Evolutionary conservation across 108 stramenopile genomes (phyloP).

Genomic region (Nannochloropsis granulata): DNA sequence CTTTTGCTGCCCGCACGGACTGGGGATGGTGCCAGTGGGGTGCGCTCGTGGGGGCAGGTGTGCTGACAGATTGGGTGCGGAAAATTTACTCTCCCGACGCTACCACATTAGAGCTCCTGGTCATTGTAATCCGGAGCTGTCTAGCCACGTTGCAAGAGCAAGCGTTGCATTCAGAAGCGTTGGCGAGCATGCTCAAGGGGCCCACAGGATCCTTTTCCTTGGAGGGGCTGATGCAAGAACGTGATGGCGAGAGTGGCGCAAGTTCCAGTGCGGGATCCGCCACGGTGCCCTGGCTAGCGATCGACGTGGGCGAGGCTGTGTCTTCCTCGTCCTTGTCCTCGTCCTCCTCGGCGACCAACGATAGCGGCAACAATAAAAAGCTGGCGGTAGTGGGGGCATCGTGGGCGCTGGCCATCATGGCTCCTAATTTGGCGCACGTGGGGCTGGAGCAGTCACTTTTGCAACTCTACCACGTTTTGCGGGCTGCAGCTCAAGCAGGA

Average conservation of each 20-base stretch:
- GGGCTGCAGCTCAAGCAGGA: neutral
- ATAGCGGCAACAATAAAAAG: neutral
- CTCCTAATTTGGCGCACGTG: neutral
- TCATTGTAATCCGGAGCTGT: neutral
- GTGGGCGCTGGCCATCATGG: neutral
- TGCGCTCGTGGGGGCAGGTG: neutral
- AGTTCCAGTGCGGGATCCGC: neutral
- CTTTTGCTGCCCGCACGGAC: neutral
- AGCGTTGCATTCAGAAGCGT: neutral
- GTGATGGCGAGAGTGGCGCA: too few species aligned
- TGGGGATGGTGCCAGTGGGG: neutral
- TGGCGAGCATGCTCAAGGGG: neutral
- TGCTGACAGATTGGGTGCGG: neutral
- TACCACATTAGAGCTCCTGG: neutral
- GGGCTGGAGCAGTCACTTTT: neutral
- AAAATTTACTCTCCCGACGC: neutral
- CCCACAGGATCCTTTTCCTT: neutral
- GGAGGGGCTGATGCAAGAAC: neutral
- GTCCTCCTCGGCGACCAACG: neutral
- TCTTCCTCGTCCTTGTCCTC: neutral
- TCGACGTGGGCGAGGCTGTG: neutral
- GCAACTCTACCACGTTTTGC: neutral
- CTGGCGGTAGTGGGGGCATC: neutral
- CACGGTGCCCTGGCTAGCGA: neutral
- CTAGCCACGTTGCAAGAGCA: neutral